Evolutionary conservation across 2,329 filamentous ascomycete species (phyloP).

Genomic region (Teratosphaeria epicoccoides): DNA sequence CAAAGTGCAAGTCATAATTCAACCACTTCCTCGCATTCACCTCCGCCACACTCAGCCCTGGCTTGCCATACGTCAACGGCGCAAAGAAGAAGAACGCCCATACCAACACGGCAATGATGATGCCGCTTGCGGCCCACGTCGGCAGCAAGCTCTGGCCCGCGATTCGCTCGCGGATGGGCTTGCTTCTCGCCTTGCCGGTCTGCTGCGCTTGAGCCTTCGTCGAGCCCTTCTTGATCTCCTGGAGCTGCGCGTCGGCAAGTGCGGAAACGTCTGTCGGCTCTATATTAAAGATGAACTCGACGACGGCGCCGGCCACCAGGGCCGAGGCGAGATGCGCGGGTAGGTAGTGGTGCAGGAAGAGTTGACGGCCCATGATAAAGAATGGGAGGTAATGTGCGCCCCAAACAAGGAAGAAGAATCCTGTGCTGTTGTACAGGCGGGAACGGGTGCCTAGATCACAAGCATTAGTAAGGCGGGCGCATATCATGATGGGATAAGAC

Average conservation of each 20-base stretch:
- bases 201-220: slow-evolving; percentile 26
- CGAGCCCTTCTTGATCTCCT: slow-evolving; percentile 23
- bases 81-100: slow-evolving; percentile 89
- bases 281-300: slow-evolving; percentile 93
- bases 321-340: slow-evolving; percentile 86
- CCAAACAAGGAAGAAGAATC: slow-evolving; percentile 98
- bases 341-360: slow-evolving; percentile 96
- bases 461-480: not conserved
- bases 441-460: slow-evolving; percentile 61
- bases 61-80: slow-evolving; percentile 89
- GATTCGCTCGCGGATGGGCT: slow-evolving; percentile 73
- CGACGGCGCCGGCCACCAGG: slow-evolving; percentile 77
- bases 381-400: slow-evolving; percentile 95
- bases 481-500: slow-evolving; percentile 30
- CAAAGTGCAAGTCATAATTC: slow-evolving; percentile 95
- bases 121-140: slow-evolving; percentile 66
- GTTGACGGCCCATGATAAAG: slow-evolving; percentile 93
- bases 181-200: slow-evolving; percentile 38
- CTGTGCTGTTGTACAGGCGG: slow-evolving; percentile 93
- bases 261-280: slow-evolving; percentile 57
- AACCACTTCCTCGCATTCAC: slow-evolving; percentile 87
- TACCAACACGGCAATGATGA: slow-evolving; percentile 57
- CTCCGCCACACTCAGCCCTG: slow-evolving; percentile 68
- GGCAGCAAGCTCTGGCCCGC: slow-evolving; percentile 64
- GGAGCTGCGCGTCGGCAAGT: slow-evolving; percentile 30